Conservation (phyloP, 768 basidiomycete genomes). For the Panellus pusillus region DNA sequence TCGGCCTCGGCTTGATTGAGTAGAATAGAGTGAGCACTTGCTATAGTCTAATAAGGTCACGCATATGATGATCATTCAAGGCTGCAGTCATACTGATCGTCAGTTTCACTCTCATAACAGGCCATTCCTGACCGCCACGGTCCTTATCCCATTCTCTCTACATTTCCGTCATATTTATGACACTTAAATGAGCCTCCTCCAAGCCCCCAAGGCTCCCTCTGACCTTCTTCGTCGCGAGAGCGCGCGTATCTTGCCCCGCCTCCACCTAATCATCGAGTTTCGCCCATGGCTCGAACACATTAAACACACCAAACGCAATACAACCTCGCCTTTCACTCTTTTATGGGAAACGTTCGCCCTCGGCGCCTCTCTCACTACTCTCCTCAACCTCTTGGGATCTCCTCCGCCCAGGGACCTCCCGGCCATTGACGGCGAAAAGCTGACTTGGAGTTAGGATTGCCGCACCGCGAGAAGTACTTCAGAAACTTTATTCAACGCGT, state of each 20-base stretch:
- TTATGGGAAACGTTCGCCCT: conserved; percentile 40
- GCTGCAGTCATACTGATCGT: conserved; percentile 6
- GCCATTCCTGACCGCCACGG: conserved; percentile 18
- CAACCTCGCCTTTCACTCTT: conserved; percentile 29
- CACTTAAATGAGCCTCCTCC: conserved; percentile 23
- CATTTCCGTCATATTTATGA: conserved; percentile 17
- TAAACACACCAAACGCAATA: conserved; percentile 23
- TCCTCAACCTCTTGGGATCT: conserved; percentile 39
- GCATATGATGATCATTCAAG: background rate
- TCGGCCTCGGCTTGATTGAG: too few relatives aligned
- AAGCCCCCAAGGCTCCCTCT: conserved; percentile 37
- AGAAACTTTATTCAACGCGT: conserved; percentile 36
- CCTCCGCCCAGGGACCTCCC: conserved; percentile 32
- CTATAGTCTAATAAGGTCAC: too few relatives aligned
- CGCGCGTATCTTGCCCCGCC: conserved; percentile 37
- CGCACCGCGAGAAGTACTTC: conserved; percentile 32
- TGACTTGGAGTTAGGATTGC: conserved; percentile 30
- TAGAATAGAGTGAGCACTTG: too few relatives aligned
- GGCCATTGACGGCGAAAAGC: conserved; percentile 27
- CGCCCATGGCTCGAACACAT: conserved; percentile 35
- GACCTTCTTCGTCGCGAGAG: conserved; percentile 37
- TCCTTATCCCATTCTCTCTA: conserved; percentile 16
- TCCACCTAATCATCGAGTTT: conserved; percentile 38
- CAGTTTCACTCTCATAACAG: background rate
- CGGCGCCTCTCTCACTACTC: conserved; percentile 35